A percentile compares a stretch with the other conserved stretches of the same genome.
Evolutionary conservation across 2,329 filamentous ascomycete genomes (phyloP).

Genomic region (Penicillium freii): DNA sequence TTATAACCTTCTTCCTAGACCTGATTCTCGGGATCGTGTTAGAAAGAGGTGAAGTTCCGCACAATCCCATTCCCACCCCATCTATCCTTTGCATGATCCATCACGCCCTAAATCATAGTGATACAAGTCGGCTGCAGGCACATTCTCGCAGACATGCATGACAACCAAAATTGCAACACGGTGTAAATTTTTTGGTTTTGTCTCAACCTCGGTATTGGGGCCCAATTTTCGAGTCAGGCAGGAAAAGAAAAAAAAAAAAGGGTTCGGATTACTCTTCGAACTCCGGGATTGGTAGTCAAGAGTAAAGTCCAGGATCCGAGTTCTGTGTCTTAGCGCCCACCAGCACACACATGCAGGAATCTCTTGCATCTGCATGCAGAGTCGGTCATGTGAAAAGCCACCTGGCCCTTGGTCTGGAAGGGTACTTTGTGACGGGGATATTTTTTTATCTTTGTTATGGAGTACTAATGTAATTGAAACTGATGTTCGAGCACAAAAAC

Average conservation of each 20-base stretch:
- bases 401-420: conserved; percentile 9
- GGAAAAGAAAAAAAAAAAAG: neutral
- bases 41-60: too few species aligned
- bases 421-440: neutral
- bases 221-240: conserved; percentile 16
- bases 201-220: neutral
- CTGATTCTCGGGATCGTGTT: neutral
- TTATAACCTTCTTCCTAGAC: neutral
- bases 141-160: neutral
- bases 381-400: conserved; percentile 34
- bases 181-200: too few species aligned
- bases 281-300: conserved; percentile 6
- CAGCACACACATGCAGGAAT: conserved; percentile 23
- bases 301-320: neutral
- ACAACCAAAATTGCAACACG: neutral
- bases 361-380: conserved; percentile 38
- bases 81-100: neutral
- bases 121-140: conserved; percentile 5
- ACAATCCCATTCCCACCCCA: neutral
- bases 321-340: conserved; percentile 8
- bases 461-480: neutral
- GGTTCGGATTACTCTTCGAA: neutral
- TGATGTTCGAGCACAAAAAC: neutral
- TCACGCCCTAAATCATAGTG: neutral
- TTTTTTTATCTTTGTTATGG: neutral